Percentiles rank a stretch among this genome's conserved stretches.
Evolutionary conservation across 2,329 filamentous ascomycete genomes (phyloP).

Genomic region (Alternaria atra): DNA sequence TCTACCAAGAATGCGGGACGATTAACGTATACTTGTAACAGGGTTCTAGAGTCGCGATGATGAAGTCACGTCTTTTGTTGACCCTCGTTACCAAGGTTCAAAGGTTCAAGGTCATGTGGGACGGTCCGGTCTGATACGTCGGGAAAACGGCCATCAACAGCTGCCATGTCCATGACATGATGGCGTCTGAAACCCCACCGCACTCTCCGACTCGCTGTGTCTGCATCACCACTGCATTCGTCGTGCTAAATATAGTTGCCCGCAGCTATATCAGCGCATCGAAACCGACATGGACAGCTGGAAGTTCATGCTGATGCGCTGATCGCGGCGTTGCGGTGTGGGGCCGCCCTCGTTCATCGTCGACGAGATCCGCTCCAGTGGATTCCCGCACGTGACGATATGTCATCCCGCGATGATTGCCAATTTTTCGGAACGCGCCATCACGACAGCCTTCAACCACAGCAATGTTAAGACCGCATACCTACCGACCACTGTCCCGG

Average conservation of each 20-base stretch:
- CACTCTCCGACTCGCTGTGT: background rate
- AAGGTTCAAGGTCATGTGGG: background rate
- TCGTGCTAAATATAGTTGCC: background rate
- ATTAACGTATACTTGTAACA: background rate
- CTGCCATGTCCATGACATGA: slow-evolving; percentile 11
- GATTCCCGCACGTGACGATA: slow-evolving; percentile 13
- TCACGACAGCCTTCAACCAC: slow-evolving; percentile 7
- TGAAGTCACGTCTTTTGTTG: slow-evolving; percentile 3
- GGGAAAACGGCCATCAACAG: background rate
- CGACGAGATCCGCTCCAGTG: slow-evolving; percentile 6
- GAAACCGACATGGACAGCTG: background rate
- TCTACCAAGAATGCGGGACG: background rate
- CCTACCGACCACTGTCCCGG: slow-evolving; percentile 41
- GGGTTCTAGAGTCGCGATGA: slow-evolving; percentile 1
- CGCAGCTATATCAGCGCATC: background rate
- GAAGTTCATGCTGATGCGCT: slow-evolving; percentile 4
- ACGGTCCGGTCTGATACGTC: background rate
- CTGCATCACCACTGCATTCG: slow-evolving; percentile 1
- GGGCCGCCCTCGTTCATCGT: slow-evolving; percentile 11
- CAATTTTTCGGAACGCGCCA: slow-evolving; percentile 22
- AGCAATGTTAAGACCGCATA: slow-evolving; percentile 45
- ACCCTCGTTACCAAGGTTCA: background rate
- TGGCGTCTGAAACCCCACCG: slow-evolving; percentile 18
- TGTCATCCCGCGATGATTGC: slow-evolving; percentile 13
- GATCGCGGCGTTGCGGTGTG: slow-evolving; percentile 12